A percentile compares a stretch with the other conserved stretches of the same genome.
These are phyloP conservation scores for Aspergillus thermomutatus DNA, from an alignment of 2,329 filamentous ascomycete species.

Conservation along the genomic window DNA sequence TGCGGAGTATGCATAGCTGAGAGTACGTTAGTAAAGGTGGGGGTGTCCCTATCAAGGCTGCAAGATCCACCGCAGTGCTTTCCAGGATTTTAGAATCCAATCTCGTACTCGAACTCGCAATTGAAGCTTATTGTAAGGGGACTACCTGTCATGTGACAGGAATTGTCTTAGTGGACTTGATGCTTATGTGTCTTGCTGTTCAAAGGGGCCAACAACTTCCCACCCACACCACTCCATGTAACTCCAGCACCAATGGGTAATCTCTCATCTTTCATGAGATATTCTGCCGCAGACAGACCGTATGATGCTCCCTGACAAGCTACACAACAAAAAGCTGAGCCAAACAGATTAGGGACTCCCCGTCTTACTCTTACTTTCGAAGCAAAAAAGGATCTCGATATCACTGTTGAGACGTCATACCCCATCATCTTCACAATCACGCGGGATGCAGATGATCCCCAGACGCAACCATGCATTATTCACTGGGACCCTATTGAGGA, in stretches of 20 bases:
- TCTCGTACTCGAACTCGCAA: too few relatives aligned
- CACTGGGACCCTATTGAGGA: slow-evolving; percentile 4
- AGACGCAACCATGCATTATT: slow-evolving; percentile 2
- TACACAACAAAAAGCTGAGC: not conserved
- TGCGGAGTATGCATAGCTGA: too few relatives aligned
- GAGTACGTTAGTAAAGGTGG: too few relatives aligned
- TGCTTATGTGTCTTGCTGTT: not conserved
- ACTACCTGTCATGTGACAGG: not conserved
- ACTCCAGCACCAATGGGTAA: not conserved
- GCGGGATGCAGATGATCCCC: slow-evolving; percentile 2
- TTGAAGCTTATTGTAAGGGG: too few relatives aligned
- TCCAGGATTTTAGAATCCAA: too few relatives aligned
- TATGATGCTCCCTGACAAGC: not conserved
- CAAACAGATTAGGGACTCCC: not conserved
- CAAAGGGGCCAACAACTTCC: not conserved
- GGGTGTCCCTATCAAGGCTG: too few relatives aligned
- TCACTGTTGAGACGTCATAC: not conserved
- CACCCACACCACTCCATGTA: not conserved
- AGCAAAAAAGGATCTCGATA: not conserved
- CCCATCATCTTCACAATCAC: not conserved
- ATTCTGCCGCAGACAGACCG: not conserved
- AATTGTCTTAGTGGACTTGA: not conserved
- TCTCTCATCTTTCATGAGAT: not conserved
- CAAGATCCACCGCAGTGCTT: too few relatives aligned
- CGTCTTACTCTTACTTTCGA: not conserved